Base-by-base conservation (phyloP, 768 basidiomycete species). In the Suillus occidentalis region DNA sequence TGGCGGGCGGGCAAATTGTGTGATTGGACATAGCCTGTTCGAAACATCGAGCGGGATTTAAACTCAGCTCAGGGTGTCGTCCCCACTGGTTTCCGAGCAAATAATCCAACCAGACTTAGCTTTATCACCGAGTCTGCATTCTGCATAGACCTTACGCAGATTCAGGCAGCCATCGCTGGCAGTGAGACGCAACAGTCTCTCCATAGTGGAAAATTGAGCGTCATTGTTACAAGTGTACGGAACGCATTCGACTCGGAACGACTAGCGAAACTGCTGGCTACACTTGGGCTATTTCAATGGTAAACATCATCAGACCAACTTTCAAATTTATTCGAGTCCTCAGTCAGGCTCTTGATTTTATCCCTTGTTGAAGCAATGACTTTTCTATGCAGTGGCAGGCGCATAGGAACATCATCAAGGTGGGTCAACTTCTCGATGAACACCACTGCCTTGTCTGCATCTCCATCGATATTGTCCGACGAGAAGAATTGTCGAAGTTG, bases 271-370 rank as follows among this genome's bases (percentile, higher is more conserved):
- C 25, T 13, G 1, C 31, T 3, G 5, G 20, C 60, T 55, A n/a
- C 50, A 55, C 12, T 36, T 10, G 6, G 13, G 20, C 6, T 1
- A 53, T 28, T 9, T 53, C 8, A 55, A 50, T 45, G 61, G 39
- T 62, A 65, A n/a, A 63, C 37, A 34, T 65, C 61, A 9, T 65
- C 64, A 28, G 61, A 62, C 64, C 61, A 65, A 47, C 60, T 28
- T 50, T 50, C 64, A 42, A 50, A 65, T 1, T 31, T 53, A 18
- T 63, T 12, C 25, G 37, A 61, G 6, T 65, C 64, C 25, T 52
- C 61, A n/a, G 52, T 36, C 37, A 65, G 13, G 28, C 43, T 65
- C 50, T 42, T 37, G 12, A 40, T 16, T 43, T 63, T 65, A 7
- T 62, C 64, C 49, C 49, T 65, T 28, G 50, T 18, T 31, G 40